Evolutionary conservation across 2,329 filamentous ascomycete species (phyloP).

Genomic region (Epichloe sibirici): DNA sequence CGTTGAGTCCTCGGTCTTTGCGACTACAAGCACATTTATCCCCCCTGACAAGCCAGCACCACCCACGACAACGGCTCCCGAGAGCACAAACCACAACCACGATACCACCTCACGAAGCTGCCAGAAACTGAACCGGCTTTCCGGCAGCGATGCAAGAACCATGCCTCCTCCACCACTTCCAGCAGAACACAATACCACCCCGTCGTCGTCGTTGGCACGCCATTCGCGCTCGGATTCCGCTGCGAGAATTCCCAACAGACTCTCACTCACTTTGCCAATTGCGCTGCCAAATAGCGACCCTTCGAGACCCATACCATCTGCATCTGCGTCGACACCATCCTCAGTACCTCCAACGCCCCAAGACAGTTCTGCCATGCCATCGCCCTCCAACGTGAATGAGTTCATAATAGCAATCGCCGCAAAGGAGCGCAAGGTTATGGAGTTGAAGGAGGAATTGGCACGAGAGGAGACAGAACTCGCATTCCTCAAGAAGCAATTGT

Average conservation of each 20-base stretch:
- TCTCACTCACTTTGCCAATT: conserved; percentile 51
- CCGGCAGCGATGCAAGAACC: conserved; percentile 7
- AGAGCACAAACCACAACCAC: background rate
- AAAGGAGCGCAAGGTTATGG: conserved; percentile 81
- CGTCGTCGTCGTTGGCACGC: conserved; percentile 28
- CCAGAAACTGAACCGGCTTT: background rate
- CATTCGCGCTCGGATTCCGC: conserved; percentile 41
- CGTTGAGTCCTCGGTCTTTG: conserved; percentile 12
- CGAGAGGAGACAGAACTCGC: conserved; percentile 69
- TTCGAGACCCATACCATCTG: conserved; percentile 37
- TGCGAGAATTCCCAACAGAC: conserved; percentile 42
- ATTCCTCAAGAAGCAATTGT: conserved; percentile 74
- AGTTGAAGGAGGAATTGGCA: conserved; percentile 79
- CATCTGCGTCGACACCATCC: conserved; percentile 16
- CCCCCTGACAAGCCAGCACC: conserved; percentile 9
- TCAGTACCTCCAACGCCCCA: conserved; percentile 40
- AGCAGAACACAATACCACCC: conserved; percentile 23
- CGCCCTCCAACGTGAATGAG: conserved; percentile 44
- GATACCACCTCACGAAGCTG: background rate
- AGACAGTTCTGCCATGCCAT: conserved; percentile 29
- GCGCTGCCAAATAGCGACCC: conserved; percentile 39
- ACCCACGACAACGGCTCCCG: conserved; percentile 5
- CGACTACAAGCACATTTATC: conserved; percentile 12
- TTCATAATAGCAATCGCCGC: conserved; percentile 85
- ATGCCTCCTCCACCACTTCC: conserved; percentile 27